Base-by-base conservation (phyloP, 345 rosid species). In the Arabis alpina region DNA sequence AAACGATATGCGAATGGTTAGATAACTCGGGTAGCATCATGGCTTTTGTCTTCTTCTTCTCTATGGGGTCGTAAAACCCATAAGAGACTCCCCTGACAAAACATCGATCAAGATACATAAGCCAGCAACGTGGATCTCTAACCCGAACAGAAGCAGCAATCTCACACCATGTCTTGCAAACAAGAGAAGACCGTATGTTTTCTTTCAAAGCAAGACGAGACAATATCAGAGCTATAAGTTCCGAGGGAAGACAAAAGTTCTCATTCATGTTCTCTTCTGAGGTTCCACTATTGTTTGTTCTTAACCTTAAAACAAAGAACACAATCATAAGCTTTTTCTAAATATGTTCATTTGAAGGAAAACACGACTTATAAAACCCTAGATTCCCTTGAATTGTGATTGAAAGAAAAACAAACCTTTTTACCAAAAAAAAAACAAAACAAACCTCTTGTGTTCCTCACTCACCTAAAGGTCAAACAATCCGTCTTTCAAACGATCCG, bases 31-130 rank as follows among this genome's bases (percentile, higher is more conserved):
- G 36, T 25, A 51, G 15, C 11, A 1, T 11, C 15, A 51, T 51
- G 6, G 55, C 55, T n/a, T 25, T 51, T 51, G 55, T 51, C 55
- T 51, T 51, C 55, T 51, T 51, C 55, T 51, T 51, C 34, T 25
- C 34, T 51, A 51, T 1, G 0, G 55, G 55, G 34, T 51, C 55
- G 32, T 10, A 10, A 11, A 50, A 50, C 13, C 54, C 30, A 8
- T 24, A 51, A 25, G 34, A 51, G 55, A 11, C 14, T 4, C 55
- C 55, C 11, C 28, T 10, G 14, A 1, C 2, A 11, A 0, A 14
- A 10, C 1, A 51, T 51, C 0, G 32, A 12, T 10, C 34, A 25
- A 25, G 8, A 11, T 51, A 51, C 55, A 51, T 25, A 10, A 51
- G 55, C 55, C 34, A 51, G 34, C 8, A 51, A 51, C 15, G 36